These are phyloP conservation scores for Erysimum cheiri DNA, from an alignment of 441 rosid species.

Conservation along the genomic window DNA sequence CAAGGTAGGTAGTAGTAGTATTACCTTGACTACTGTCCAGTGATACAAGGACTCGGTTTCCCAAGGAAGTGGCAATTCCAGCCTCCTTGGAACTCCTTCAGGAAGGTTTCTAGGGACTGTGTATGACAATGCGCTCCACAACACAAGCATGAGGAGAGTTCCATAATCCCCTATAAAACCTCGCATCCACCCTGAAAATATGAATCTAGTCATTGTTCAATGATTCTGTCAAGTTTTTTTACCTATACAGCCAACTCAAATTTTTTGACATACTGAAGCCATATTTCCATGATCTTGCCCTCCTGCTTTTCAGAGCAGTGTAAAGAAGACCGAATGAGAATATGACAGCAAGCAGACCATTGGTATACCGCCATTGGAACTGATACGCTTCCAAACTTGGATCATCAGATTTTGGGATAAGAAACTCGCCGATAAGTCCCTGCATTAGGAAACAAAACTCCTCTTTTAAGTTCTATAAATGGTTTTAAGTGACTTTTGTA, in stretches of 20 bases:
- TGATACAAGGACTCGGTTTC: constrained; percentile 63
- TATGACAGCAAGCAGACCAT: constrained; percentile 79
- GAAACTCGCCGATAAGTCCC: constrained; percentile 79
- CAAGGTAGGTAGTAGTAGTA: constrained; percentile 18
- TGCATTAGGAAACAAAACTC: constrained; percentile 42
- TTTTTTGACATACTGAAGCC: constrained; percentile 62
- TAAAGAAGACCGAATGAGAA: constrained; percentile 72
- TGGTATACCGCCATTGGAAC: constrained; percentile 72
- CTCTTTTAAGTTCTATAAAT: constrained; percentile 17
- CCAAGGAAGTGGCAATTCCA: constrained; percentile 78
- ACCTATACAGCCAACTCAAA: background rate
- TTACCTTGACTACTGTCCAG: constrained; percentile 84
- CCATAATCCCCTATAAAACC: constrained; percentile 82
- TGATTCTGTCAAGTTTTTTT: constrained; percentile 3
- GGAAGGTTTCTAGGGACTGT: constrained; percentile 59
- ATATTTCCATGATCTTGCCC: constrained; percentile 78
- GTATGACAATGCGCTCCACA: constrained; percentile 71
- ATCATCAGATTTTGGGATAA: constrained; percentile 60
- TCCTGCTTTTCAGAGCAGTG: constrained; percentile 70
- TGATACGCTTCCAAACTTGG: constrained; percentile 57
- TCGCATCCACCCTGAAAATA: constrained; percentile 67
- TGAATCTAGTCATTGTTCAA: constrained; percentile 25
- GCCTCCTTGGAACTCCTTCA: constrained; percentile 78
- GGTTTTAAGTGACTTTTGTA: constrained; percentile 2
- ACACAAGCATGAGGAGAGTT: constrained; percentile 75